Percentiles rank a stretch among this genome's conserved stretches.
Evolutionary conservation across 2,329 filamentous ascomycete species (phyloP).

Genomic region (Peltaster fructicola): DNA sequence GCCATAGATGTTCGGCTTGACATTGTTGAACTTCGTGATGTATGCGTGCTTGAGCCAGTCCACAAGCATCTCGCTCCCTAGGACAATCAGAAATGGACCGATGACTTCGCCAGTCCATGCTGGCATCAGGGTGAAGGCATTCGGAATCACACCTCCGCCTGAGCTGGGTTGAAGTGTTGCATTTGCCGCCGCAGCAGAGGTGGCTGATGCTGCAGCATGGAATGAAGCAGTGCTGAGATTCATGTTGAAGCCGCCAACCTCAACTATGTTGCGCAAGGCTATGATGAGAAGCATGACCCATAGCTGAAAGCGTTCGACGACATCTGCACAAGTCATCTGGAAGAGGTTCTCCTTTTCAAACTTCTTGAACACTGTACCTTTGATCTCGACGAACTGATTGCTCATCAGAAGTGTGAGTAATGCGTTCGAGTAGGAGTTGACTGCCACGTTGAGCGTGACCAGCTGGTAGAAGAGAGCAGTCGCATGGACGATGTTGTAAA

Average conservation of each 20-base stretch:
- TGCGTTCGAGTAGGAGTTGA: slow-evolving; percentile 96
- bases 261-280: slow-evolving; percentile 85
- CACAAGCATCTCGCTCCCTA: slow-evolving; percentile 91
- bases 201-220: slow-evolving; percentile 5
- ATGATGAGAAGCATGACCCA: slow-evolving; percentile 98
- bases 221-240: slow-evolving; percentile 13
- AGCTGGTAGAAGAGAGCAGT: slow-evolving; percentile 90
- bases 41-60: slow-evolving; percentile 97
- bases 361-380: slow-evolving; percentile 94
- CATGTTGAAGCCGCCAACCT: slow-evolving; percentile 68
- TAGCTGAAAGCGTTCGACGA: slow-evolving; percentile 91
- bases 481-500: slow-evolving; percentile 77
- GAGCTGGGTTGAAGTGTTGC: slow-evolving; percentile 33
- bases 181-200: slow-evolving; percentile 19
- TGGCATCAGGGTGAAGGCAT: slow-evolving; percentile 79
- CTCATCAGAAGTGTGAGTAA: slow-evolving; percentile 81
- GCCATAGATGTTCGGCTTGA: slow-evolving; percentile 74
- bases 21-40: slow-evolving; percentile 97
- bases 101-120: slow-evolving; percentile 77
- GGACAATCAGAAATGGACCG: slow-evolving; percentile 80
- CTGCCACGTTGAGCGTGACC: slow-evolving; percentile 90
- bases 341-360: slow-evolving; percentile 97
- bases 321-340: slow-evolving; percentile 87
- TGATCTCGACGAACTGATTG: slow-evolving; percentile 98
- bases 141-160: slow-evolving; percentile 68